phyloP scores from a whole-genome alignment of 345 rosid genomes.

The Sonneratia caseolaris region DNA sequence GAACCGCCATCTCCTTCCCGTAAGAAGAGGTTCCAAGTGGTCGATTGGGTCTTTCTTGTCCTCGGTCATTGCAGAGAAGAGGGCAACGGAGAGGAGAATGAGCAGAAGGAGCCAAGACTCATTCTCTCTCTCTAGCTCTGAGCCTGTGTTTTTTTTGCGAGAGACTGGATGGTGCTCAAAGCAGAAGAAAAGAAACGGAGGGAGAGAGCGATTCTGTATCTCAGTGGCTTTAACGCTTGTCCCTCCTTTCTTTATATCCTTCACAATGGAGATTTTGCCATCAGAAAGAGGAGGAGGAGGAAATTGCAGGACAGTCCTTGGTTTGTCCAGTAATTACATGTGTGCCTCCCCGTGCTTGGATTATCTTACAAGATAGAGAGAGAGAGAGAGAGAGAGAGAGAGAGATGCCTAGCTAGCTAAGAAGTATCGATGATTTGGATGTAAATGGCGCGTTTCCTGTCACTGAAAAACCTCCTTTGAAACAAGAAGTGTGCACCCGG shows the following conservation, averaged over 20 bases:
- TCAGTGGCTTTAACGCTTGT: conserved; percentile 32
- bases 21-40: conserved; percentile 24
- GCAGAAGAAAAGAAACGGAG: conserved; percentile 15
- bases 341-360: neutral
- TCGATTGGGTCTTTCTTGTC: conserved; percentile 10
- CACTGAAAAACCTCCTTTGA: too few species aligned
- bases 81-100: neutral
- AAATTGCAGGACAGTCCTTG: neutral
- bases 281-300: neutral
- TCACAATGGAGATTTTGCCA: neutral
- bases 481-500: too few species aligned
- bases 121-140: conserved; percentile 10
- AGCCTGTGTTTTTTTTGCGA: conserved; percentile 1
- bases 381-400: too few species aligned
- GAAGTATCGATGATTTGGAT: too few species aligned
- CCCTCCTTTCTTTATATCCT: conserved; percentile 36
- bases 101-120: neutral
- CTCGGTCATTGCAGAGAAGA: conserved; percentile 10
- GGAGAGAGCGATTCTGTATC: conserved; percentile 13
- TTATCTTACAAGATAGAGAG: neutral
- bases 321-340: neutral
- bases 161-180: neutral
- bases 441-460: too few species aligned
- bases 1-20: conserved; percentile 46
- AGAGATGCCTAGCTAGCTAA: too few species aligned